Conservation (phyloP, 1,284 basidiomycete genomes). For the Coniferiporia weirii region DNA sequence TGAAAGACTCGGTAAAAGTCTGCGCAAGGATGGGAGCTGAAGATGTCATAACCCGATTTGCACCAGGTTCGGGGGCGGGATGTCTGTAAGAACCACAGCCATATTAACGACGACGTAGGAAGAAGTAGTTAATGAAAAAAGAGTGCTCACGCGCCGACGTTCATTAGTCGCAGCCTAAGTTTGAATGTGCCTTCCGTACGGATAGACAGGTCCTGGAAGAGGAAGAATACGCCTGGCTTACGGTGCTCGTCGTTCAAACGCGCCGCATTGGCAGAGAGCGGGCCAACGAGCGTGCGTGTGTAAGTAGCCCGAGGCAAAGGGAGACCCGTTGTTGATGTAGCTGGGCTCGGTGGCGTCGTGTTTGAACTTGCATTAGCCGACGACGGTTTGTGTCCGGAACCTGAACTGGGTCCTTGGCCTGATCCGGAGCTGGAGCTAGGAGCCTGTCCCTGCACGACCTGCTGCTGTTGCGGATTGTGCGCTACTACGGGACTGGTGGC, state of each 20-base stretch:
- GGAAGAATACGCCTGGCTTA: constrained; percentile 80
- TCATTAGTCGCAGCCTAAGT: constrained; percentile 76
- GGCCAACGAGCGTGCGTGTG: constrained; percentile 84
- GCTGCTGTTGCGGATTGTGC: constrained; percentile 1
- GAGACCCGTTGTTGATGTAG: constrained; percentile 29
- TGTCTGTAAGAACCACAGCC: constrained; percentile 38
- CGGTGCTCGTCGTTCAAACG: constrained; percentile 79
- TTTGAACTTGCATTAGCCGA: constrained; percentile 33
- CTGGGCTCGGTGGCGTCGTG: constrained; percentile 23
- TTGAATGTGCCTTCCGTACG: constrained; percentile 83
- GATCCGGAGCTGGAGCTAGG: neutral
- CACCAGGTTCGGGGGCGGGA: constrained; percentile 66
- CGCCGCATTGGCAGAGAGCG: constrained; percentile 79
- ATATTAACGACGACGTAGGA: constrained; percentile 24
- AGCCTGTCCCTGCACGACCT: neutral
- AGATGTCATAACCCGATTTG: constrained; percentile 56
- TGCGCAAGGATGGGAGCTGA: constrained; percentile 75
- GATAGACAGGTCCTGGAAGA: constrained; percentile 83
- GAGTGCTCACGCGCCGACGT: constrained; percentile 71
- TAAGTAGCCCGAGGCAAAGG: constrained; percentile 60
- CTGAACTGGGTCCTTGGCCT: too few relatives aligned
- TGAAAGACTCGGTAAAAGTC: constrained; percentile 81
- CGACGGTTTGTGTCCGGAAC: neutral
- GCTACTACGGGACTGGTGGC: constrained; percentile 19
- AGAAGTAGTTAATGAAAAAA: constrained; percentile 11